These are phyloP conservation scores for Saccharomycopsis lassenensis DNA, from an alignment of 805 yeast species.

Conservation along the genomic window DNA sequence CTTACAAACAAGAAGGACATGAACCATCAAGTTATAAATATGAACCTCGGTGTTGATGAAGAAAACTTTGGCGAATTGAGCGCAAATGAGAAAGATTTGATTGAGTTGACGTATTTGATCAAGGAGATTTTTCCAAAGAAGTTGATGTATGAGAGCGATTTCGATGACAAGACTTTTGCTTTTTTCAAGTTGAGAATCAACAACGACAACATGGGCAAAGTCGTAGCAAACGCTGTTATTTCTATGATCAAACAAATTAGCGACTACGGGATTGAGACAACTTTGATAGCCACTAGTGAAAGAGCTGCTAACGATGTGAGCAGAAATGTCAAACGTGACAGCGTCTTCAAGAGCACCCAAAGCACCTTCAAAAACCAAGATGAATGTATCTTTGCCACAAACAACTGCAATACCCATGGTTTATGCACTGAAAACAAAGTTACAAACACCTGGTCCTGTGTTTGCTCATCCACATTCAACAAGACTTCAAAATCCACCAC, in stretches of 20 bases:
- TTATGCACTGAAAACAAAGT: constrained; percentile 29
- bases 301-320: background rate
- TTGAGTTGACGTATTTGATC: constrained; percentile 4
- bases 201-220: background rate
- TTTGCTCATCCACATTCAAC: constrained; percentile 35
- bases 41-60: background rate
- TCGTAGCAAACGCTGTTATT: constrained; percentile 2
- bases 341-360: background rate
- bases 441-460: constrained; percentile 40
- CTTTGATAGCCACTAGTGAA: constrained; percentile 4
- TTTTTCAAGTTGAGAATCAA: constrained; percentile 2
- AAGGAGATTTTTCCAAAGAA: constrained; percentile 8
- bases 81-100: constrained; percentile 3
- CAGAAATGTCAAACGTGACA: background rate
- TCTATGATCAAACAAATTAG: constrained; percentile 8
- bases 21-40: background rate
- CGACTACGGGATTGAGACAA: constrained; percentile 11
- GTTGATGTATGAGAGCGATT: background rate
- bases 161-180: constrained; percentile 8
- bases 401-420: constrained; percentile 45
- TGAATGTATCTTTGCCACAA: constrained; percentile 36
- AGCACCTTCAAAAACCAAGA: constrained; percentile 24
- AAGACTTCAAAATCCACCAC: constrained; percentile 35
- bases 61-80: background rate
- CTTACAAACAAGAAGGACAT: constrained; percentile 3